phyloP scores from a whole-genome alignment of 2,329 filamentous ascomycete genomes.

The Nothophoma quercina region DNA sequence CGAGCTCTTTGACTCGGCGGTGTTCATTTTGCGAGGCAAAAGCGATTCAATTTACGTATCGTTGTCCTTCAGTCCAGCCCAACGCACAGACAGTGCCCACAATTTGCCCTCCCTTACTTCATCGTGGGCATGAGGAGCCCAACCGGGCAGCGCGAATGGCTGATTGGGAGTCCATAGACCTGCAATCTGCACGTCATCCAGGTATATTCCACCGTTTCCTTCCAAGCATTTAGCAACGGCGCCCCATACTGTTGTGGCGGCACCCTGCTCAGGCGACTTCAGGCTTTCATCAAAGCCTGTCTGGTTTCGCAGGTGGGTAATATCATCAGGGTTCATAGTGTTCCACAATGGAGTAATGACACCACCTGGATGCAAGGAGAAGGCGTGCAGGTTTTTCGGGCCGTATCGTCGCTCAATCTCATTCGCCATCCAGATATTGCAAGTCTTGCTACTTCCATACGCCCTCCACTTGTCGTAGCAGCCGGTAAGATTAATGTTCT shows the following conservation, averaged over 20 bases:
- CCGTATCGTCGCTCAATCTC: conserved; percentile 60
- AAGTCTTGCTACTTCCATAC: no score
- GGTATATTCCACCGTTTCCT: background rate
- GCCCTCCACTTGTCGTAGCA: conserved; percentile 59
- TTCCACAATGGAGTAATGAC: no score
- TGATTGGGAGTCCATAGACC: background rate
- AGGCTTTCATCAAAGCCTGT: no score
- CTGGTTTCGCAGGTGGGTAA: no score
- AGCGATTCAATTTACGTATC: no score
- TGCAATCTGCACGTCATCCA: background rate
- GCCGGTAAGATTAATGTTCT: background rate
- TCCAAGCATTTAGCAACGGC: conserved; percentile 33
- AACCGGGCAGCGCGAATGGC: background rate
- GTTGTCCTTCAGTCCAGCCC: background rate
- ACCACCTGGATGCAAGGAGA: no score
- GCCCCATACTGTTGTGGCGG: conserved; percentile 49
- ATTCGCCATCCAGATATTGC: conserved; percentile 62
- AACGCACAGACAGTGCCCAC: background rate
- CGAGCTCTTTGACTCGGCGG: no score
- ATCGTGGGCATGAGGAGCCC: background rate
- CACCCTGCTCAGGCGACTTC: conserved; percentile 48
- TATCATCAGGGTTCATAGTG: no score
- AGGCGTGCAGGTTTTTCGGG: conserved; percentile 53
- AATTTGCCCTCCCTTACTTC: background rate
- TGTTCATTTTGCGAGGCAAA: no score